phyloP scores from a whole-genome alignment of 176 grass and related monocot species.

The Hordeum marinum region DNA sequence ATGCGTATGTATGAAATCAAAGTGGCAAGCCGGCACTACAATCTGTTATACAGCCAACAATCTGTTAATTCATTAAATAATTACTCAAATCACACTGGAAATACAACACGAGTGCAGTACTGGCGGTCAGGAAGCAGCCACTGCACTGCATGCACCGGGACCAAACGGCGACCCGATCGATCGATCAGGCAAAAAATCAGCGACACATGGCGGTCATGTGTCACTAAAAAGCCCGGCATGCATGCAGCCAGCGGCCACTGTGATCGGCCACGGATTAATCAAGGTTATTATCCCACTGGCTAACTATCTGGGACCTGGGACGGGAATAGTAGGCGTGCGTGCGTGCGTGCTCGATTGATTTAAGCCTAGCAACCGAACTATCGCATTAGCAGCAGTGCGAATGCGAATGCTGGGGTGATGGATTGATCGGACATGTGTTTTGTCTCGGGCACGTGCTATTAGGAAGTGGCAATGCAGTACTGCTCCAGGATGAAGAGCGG shows the following conservation, averaged over 20 bases:
- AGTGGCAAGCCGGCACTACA: neutral
- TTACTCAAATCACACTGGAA: constrained; percentile 41
- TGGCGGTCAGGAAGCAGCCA: neutral
- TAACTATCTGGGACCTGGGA: neutral
- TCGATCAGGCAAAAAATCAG: neutral
- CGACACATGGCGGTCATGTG: constrained; percentile 35
- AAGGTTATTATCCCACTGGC: constrained; percentile 23
- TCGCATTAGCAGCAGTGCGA: neutral
- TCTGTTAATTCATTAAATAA: constrained; percentile 35
- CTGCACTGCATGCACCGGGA: constrained; percentile 23
- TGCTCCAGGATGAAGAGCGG: constrained; percentile 86
- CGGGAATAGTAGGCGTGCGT: neutral
- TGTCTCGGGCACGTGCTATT: neutral
- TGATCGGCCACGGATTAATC: neutral
- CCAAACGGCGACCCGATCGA: constrained; percentile 25
- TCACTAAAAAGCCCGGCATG: constrained; percentile 28
- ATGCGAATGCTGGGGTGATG: neutral
- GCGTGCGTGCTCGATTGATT: constrained; percentile 25
- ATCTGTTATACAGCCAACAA: neutral
- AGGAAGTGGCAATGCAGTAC: constrained; percentile 84
- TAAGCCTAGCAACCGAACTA: constrained; percentile 15
- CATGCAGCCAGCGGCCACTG: constrained; percentile 37
- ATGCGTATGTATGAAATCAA: neutral
- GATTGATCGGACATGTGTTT: neutral
- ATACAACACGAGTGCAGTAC: too few species aligned